Evolutionary conservation across 2,329 filamentous ascomycete species (phyloP), one percentile per base, ranked within the genome.

Genomic region (Beauveria medogensis): DNA sequence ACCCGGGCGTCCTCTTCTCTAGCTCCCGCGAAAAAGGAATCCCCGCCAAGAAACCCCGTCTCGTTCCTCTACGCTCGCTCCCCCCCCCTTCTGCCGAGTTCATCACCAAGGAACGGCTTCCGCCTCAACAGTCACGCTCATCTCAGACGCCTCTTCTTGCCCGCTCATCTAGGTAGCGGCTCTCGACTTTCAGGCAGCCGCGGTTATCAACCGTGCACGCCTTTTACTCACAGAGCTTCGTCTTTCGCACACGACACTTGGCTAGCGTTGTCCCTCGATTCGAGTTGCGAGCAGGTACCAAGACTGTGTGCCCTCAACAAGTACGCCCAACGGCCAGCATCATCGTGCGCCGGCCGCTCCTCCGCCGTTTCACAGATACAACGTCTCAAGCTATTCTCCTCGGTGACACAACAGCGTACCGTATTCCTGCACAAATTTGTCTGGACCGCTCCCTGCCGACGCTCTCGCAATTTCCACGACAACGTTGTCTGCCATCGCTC

Each of bases 321-420:
- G 10, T 26, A 46, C 37, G 12, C 43, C 14, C 54, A 56, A 47
- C 43, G 43, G 20, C 28, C 43, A 43, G 26, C 54, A 46, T 56
- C 54, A 55, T 55, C 53, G 54, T 52, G 47, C 47, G 56, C 56
- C 56, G 44, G 37, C 56, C 37, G 56, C 47, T 51, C 56, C 3
- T 43, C 56, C 47, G 47, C 46, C 34, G 56, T 59, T 51, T 44
- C 56, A 59, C 56, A 52, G 34, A 44, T 40, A 22, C 16, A 28
- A 58, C 10, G 24, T 30, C 43, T 34, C 12, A 10, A n/a, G 9
- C 20, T 16, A 18, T 28, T 16, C 16, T 28, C 30, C 44, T 48
- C 24, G 30, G 8, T 34, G 20, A 30, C 51, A 20, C 51, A 41
- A 26, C 28, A 28, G 26, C 30, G 22, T 40, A 14, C 24, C 41